Evolutionary conservation across 495 filamentous ascomycete species (phyloP), one percentile per base, ranked within the genome.

Genomic region (Neurospora tetraspora): DNA sequence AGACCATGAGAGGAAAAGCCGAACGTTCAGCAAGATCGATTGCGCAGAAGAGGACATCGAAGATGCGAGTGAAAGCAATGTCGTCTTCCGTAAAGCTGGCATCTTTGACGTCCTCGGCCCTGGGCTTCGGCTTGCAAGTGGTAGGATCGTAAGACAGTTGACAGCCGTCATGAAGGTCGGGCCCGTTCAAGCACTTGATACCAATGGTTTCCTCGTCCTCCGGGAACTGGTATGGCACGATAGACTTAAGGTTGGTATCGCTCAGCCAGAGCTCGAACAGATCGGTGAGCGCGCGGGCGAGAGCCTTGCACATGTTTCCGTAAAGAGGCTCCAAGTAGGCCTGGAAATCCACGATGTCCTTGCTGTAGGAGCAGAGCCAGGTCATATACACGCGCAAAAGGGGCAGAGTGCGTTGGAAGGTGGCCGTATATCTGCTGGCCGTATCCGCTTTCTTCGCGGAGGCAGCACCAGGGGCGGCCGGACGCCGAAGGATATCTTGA

Each of bases 201-300:
- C 84, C 83, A 36, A 84, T 71, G 12, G 82, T 81, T 71, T 85
- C 81, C 27, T 77, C 76, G 68, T 85, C 84, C 73, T 85, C 84
- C 1, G 77, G 74, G 11, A 85, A 78, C 3, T 77, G 76, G 72
- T 74, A 80, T 2, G 74, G 73, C 23, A 81, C 76, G 47, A 80
- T 79, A 68, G 74, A 79, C 23, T 78, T 78, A n/a, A 80, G 69
- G 1, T 73, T 74, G 4, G 65, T 68, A 3, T 74, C 71, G 53
- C 70, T 77, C n/a, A 72, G 74, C 31, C 81, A 72, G n/a, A 82
- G 72, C 39, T 77, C 77, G 23, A 77, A 75, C 31, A 80, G 74
- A 27, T 84, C 78, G 20, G 79, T 82, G 5, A 84, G 72, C 0
- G 78, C 78, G 11, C 80, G 79, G 39, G 79, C 77, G 4, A 86